Conservation (phyloP, 78 protist genomes). For the Polysphondylium violaceum region DNA sequence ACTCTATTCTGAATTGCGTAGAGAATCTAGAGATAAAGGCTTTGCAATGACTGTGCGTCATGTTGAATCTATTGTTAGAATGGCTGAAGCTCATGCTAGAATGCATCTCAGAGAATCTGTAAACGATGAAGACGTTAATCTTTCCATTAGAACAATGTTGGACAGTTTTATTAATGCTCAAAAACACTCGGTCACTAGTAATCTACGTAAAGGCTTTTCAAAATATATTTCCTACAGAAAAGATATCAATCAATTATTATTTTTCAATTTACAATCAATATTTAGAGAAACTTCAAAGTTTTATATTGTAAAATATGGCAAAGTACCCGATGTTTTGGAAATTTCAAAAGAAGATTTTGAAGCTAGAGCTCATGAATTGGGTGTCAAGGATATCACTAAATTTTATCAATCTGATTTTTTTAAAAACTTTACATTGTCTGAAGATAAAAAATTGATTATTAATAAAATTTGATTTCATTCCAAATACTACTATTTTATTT, state of each 20-base stretch:
- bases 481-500: too few species aligned
- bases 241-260: slow-evolving; percentile 92
- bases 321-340: neutral
- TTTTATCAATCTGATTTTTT: slow-evolving; percentile 30
- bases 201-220: slow-evolving; percentile 69
- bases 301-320: neutral
- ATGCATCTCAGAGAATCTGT: slow-evolving; percentile 97
- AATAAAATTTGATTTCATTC: too few species aligned
- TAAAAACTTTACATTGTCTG: too few species aligned
- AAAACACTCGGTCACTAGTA: slow-evolving; percentile 64
- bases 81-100: slow-evolving; percentile 98
- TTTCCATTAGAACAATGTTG: slow-evolving; percentile 94
- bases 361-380: slow-evolving; percentile 53
- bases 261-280: slow-evolving; percentile 48
- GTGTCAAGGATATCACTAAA: slow-evolving; percentile 20
- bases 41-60: slow-evolving; percentile 96
- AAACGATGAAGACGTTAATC: slow-evolving; percentile 90
- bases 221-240: slow-evolving; percentile 77
- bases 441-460: too few species aligned
- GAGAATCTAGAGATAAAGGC: slow-evolving; percentile 92
- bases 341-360: slow-evolving; percentile 58
- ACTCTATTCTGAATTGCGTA: slow-evolving; percentile 94
- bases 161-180: slow-evolving; percentile 95
- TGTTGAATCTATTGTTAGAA: slow-evolving; percentile 94
- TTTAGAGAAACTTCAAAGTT: slow-evolving; percentile 8